These are phyloP conservation scores for Aspergillus sp. DNA, from an alignment of 2,329 filamentous ascomycete species.

Conservation along the genomic window DNA sequence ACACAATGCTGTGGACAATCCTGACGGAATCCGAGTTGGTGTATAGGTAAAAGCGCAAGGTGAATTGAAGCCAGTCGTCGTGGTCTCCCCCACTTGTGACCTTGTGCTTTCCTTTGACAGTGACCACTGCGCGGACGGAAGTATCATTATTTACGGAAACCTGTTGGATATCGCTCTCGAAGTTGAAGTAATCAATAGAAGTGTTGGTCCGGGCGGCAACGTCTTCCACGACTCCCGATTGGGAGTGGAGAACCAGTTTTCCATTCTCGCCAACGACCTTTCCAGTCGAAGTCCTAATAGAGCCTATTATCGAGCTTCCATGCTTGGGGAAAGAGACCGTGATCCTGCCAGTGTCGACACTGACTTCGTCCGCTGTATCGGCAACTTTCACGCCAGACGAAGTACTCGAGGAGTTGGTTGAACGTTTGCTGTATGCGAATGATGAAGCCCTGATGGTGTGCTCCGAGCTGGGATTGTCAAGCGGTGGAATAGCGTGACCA, in stretches of 20 bases:
- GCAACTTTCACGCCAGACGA: background rate
- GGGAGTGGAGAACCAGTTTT: slow-evolving; percentile 48
- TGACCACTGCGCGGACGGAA: slow-evolving; percentile 44
- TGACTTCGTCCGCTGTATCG: slow-evolving; percentile 15
- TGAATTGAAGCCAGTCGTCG: slow-evolving; percentile 49
- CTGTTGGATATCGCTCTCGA: slow-evolving; percentile 46
- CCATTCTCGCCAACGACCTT: slow-evolving; percentile 41
- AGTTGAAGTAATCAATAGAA: slow-evolving; percentile 36
- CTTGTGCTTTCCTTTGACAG: slow-evolving; percentile 34
- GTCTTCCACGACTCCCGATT: slow-evolving; percentile 41
- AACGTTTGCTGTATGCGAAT: background rate
- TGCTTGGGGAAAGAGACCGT: slow-evolving; percentile 38
- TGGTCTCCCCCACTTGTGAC: slow-evolving; percentile 27
- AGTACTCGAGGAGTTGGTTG: background rate
- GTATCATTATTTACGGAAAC: slow-evolving; percentile 43
- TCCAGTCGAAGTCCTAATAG: slow-evolving; percentile 36
- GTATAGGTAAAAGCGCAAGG: slow-evolving; percentile 54
- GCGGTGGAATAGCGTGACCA: slow-evolving; percentile 48
- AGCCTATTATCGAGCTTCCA: slow-evolving; percentile 35
- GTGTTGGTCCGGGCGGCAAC: slow-evolving; percentile 29
- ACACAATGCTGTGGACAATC: slow-evolving; percentile 52
- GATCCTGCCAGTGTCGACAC: slow-evolving; percentile 43
- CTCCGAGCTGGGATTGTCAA: slow-evolving; percentile 33
- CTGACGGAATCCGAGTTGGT: slow-evolving; percentile 50
- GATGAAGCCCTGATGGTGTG: slow-evolving; percentile 37